Evolutionary conservation across 1,284 basidiomycete species (phyloP).

Genomic region (Papiliotrema flavescens): DNA sequence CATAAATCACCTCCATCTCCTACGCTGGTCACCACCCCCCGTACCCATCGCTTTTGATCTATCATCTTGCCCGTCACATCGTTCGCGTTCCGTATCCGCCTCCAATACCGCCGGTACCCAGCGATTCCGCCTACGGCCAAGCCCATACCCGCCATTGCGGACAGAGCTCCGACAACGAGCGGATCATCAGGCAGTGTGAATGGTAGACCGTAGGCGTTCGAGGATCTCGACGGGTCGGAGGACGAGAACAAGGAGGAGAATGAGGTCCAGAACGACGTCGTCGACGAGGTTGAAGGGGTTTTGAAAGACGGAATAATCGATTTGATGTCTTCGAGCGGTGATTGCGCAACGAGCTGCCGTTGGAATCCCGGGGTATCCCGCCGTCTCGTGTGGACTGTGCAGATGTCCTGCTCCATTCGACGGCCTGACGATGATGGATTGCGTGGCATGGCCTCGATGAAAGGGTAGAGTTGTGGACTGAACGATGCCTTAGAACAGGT

Average conservation of each 20-base stretch:
- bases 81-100: constrained; percentile 59
- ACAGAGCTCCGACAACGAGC: constrained; percentile 29
- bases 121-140: constrained; percentile 49
- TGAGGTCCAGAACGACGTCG: not conserved
- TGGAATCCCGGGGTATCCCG: no score
- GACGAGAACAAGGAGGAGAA: not conserved
- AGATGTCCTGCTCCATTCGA: no score
- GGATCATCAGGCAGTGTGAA: constrained; percentile 25
- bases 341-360: not conserved
- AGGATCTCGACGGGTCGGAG: not conserved
- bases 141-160: constrained; percentile 36
- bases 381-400: no score
- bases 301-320: not conserved
- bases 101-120: constrained; percentile 58
- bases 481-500: no score
- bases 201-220: not conserved
- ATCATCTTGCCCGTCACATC: constrained; percentile 63
- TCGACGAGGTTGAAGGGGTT: not conserved
- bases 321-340: not conserved
- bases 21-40: constrained; percentile 63
- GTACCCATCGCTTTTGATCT: constrained; percentile 60
- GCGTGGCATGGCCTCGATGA: no score
- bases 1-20: constrained; percentile 50
- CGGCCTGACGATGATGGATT: no score
- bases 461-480: no score